Percentiles rank a stretch among this genome's conserved stretches.
Conservation (phyloP, 495 filamentous ascomycete species). For the Hypoxylon lenormandii region DNA sequence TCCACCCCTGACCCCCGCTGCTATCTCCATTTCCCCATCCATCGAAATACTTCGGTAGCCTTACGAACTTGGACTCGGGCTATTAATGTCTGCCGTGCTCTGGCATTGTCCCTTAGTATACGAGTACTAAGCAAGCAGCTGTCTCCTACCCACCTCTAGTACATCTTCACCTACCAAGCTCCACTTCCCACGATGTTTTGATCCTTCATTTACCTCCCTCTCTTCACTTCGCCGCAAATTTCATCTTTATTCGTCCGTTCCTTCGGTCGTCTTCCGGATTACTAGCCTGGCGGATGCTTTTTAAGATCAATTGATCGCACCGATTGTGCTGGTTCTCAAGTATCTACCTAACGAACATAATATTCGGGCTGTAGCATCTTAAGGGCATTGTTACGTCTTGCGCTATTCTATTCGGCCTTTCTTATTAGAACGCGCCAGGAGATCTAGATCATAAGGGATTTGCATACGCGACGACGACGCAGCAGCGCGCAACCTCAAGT, state of each 20-base stretch:
- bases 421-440: background rate
- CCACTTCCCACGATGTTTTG: conserved; percentile 17
- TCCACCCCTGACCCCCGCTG: conserved; percentile 6
- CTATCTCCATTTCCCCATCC: conserved; percentile 18
- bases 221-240: conserved; percentile 23
- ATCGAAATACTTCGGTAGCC: conserved; percentile 5
- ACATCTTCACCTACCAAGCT: conserved; percentile 21
- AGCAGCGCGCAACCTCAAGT: background rate
- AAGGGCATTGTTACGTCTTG: conserved; percentile 1
- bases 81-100: conserved; percentile 17
- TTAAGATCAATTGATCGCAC: conserved; percentile 7
- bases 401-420: conserved; percentile 2
- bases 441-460: background rate
- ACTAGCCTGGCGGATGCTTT: conserved; percentile 1
- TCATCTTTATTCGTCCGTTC: conserved; percentile 13
- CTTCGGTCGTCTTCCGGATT: conserved; percentile 2
- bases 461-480: background rate
- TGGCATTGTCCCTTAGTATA: background rate
- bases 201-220: conserved; percentile 25
- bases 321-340: conserved; percentile 3
- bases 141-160: conserved; percentile 1
- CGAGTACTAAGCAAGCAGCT: conserved; percentile 19
- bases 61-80: background rate
- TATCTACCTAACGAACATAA: background rate
- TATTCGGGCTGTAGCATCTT: conserved; percentile 5